phyloP scores from a whole-genome alignment of 352 stramenopile genomes.

The Phytopythium cucurbitacearum region DNA sequence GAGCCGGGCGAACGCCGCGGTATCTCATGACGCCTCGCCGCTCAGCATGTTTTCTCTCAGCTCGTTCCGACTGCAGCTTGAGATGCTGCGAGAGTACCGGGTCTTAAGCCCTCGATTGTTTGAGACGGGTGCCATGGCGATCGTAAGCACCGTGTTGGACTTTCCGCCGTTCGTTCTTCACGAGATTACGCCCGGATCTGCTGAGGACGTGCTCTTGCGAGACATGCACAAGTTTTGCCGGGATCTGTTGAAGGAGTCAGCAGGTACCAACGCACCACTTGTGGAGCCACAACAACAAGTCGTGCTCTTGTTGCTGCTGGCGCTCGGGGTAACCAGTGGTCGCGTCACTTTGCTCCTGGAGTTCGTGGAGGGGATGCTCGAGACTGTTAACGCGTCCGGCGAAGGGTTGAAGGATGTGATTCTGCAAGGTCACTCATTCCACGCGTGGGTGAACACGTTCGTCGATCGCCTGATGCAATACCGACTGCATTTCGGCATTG shows the following conservation, averaged over 20 bases:
- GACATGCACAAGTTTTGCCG: conserved; percentile 51
- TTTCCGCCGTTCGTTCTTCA: conserved; percentile 51
- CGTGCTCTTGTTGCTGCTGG: conserved; percentile 42
- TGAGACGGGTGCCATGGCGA: conserved; percentile 37
- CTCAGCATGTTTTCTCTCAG: conserved; percentile 42
- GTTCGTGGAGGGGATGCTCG: conserved; percentile 33
- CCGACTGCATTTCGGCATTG: conserved; percentile 46
- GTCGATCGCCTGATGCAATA: conserved; percentile 47
- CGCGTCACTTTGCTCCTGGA: conserved; percentile 43
- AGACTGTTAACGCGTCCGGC: conserved; percentile 2
- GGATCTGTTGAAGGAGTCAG: conserved; percentile 19
- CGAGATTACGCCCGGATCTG: conserved; percentile 9
- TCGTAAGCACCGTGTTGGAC: conserved; percentile 55
- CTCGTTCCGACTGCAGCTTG: conserved; percentile 61
- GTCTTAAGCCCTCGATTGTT: conserved; percentile 35
- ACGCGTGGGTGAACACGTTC: conserved; percentile 31
- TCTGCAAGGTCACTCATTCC: conserved; percentile 26
- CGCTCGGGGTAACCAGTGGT: conserved; percentile 54
- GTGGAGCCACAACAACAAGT: conserved; percentile 23
- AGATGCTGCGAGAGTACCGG: conserved; percentile 62
- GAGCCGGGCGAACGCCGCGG: conserved; percentile 1
- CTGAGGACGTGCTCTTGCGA: conserved; percentile 33
- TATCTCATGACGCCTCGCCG: conserved; percentile 14
- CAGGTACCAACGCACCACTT: background rate
- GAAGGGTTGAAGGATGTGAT: background rate